These are phyloP conservation scores for Decorospora gaudefroyi DNA, from an alignment of 2,329 filamentous ascomycete genomes.

Conservation along the genomic window DNA sequence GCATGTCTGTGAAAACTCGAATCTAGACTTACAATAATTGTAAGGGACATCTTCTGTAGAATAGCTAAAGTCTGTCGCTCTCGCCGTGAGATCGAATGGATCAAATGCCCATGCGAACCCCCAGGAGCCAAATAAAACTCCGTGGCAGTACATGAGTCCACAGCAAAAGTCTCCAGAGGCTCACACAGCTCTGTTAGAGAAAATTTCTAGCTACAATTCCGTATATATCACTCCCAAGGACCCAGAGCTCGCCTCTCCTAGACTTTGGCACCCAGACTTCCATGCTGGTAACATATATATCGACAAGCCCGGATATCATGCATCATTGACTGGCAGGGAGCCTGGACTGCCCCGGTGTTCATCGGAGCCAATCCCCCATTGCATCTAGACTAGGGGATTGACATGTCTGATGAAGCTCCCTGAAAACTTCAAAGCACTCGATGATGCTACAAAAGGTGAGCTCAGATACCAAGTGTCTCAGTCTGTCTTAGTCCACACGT, in stretches of 20 bases:
- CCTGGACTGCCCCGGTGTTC: slow-evolving; percentile 28
- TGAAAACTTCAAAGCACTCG: slow-evolving; percentile 32
- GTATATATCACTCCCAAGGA: slow-evolving; percentile 32
- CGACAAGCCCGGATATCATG: slow-evolving; percentile 29
- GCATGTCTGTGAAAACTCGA: neutral
- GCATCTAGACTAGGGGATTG: slow-evolving; percentile 31
- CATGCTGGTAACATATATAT: slow-evolving; percentile 38
- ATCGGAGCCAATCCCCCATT: slow-evolving; percentile 32
- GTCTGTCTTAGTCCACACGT: slow-evolving; percentile 30
- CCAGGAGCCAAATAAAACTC: slow-evolving; percentile 28
- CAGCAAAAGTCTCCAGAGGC: slow-evolving; percentile 26
- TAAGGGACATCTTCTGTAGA: slow-evolving; percentile 31
- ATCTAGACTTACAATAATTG: slow-evolving; percentile 10
- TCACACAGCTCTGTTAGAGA: slow-evolving; percentile 26
- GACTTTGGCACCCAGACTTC: slow-evolving; percentile 38
- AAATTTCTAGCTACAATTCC: slow-evolving; percentile 30
- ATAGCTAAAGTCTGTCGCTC: slow-evolving; percentile 38
- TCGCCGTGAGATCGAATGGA: slow-evolving; percentile 42
- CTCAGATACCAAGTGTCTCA: slow-evolving; percentile 34
- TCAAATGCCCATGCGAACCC: slow-evolving; percentile 32
- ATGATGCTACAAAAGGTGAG: slow-evolving; percentile 26
- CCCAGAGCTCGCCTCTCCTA: slow-evolving; percentile 25
- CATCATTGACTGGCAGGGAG: slow-evolving; percentile 41
- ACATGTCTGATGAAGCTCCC: slow-evolving; percentile 36
- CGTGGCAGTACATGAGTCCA: slow-evolving; percentile 45